These are phyloP conservation scores for Suillus variegatus DNA, from an alignment of 768 basidiomycete species.

Conservation along the genomic window DNA sequence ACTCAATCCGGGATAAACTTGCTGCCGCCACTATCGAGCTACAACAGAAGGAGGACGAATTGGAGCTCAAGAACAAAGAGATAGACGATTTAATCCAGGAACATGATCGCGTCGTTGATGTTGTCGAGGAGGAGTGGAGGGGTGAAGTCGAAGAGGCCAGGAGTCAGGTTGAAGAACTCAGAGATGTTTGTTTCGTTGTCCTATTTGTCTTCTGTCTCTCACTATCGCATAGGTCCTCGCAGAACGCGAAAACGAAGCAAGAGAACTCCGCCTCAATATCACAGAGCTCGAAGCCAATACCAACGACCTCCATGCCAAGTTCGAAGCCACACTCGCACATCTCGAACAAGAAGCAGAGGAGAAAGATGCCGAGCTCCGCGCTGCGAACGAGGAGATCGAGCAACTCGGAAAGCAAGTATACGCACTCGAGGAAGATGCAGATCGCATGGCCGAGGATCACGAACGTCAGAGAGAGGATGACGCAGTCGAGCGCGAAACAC, in stretches of 20 bases:
- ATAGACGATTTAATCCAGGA: slow-evolving; percentile 78
- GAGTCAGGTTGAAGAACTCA: slow-evolving; percentile 76
- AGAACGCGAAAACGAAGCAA: slow-evolving; percentile 79
- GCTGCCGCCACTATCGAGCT: slow-evolving; percentile 82
- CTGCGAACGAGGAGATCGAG: slow-evolving; percentile 76
- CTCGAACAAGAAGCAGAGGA: slow-evolving; percentile 77
- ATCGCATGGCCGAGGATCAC: slow-evolving; percentile 70
- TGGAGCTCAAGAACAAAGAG: slow-evolving; percentile 76
- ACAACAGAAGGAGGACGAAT: slow-evolving; percentile 84
- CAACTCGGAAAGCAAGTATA: slow-evolving; percentile 80
- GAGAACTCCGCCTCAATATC: slow-evolving; percentile 70
- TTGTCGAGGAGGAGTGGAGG: slow-evolving; percentile 83
- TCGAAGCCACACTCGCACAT: slow-evolving; percentile 72
- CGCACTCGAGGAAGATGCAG: slow-evolving; percentile 84
- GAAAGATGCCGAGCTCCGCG: slow-evolving; percentile 77
- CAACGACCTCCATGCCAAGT: slow-evolving; percentile 69
- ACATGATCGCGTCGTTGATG: slow-evolving; percentile 69
- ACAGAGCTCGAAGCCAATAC: slow-evolving; percentile 75
- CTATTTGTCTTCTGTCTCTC: slow-evolving; percentile 5
- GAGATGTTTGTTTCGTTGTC: slow-evolving; percentile 51
- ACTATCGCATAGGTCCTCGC: slow-evolving; percentile 56
- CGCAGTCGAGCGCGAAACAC: slow-evolving; percentile 63
- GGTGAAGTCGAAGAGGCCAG: slow-evolving; percentile 84
- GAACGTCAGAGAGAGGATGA: slow-evolving; percentile 74
- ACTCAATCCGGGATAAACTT: slow-evolving; percentile 71